Base-by-base conservation (phyloP, 192 early-diverging fungal species). In the Umbelopsis vinacea region DNA sequence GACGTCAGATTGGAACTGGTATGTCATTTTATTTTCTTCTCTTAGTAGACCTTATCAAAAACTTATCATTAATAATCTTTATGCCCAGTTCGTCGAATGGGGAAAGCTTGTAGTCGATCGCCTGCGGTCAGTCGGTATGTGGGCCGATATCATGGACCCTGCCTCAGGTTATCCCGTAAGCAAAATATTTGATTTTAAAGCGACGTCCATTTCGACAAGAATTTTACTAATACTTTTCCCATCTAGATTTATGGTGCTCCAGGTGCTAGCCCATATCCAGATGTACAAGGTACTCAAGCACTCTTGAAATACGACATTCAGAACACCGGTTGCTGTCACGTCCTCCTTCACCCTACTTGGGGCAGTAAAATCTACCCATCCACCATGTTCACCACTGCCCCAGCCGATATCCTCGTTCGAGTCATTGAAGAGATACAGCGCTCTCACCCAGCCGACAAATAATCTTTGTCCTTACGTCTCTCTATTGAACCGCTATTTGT, bases 71-170 rank as follows among this genome's bases (percentile, higher is more conserved):
- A 63, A 40, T 38, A 57, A 52, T 29, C 29, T 52, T 38, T 55
- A 47, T 68, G 38, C 63, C 29, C 74, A 92, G 88, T 94, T 95
- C 77, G 84, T 92, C 66, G 75, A 83, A 21, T 94, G 91, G 91
- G 91, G 88, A 22, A 84, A 83, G 47, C 75, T 78, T 19, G 71
- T 94, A 4, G 84, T 90, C 35, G 52, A 81, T 7, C 76, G 82
- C 6, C 76, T 95, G 29, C 77, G 81, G 46, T 68, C 79, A 21
- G 67, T 77, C 35, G 92, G 90, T 7, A 85, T 89, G 84, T 97
- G 95, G 95, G 92, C 92, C 0, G 96, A 98, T 78, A 77, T 95
- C 47, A 95, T 93, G 43, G 96, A 98, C 74, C 96, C 96, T 21
- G 92, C 93, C 52, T 94, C 93, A 19, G 96, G 96, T 6, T 93